Evolutionary conservation across 1,284 basidiomycete species (phyloP).

Genomic region (Mycena sp.): DNA sequence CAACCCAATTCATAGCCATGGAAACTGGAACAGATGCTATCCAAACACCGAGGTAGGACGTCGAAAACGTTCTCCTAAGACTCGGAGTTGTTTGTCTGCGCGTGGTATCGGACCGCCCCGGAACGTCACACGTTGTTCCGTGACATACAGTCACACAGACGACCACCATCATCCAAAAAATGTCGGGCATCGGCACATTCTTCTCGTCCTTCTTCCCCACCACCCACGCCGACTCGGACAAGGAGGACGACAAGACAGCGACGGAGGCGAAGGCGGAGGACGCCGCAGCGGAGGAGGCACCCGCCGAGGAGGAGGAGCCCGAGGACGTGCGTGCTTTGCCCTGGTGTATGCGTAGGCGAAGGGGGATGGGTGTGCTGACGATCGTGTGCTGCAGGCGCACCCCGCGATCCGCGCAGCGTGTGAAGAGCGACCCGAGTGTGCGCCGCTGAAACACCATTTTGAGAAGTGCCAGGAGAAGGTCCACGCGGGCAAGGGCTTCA

Average conservation of each 20-base stretch:
- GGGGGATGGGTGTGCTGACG: no score
- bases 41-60: no score
- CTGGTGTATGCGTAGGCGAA: background rate
- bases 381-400: conserved; percentile 55
- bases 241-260: conserved; percentile 48
- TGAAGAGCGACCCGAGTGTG: conserved; percentile 74
- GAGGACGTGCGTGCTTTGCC: conserved; percentile 73
- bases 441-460: conserved; percentile 83
- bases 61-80: no score
- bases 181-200: conserved; percentile 59
- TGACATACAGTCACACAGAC: no score
- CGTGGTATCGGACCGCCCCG: no score
- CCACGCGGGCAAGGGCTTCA: conserved; percentile 81
- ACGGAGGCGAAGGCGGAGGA: conserved; percentile 49
- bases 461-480: conserved; percentile 92
- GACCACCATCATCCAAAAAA: conserved; percentile 15
- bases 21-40: no score
- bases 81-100: no score
- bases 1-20: no score
- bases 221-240: conserved; percentile 65
- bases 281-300: conserved; percentile 51
- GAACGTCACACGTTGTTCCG: no score
- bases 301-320: conserved; percentile 57
- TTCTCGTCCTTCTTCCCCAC: conserved; percentile 71
- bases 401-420: conserved; percentile 82